Evolutionary conservation across 805 yeast genomes (phyloP).

Genomic region (Scheffersomyces lignosus): DNA sequence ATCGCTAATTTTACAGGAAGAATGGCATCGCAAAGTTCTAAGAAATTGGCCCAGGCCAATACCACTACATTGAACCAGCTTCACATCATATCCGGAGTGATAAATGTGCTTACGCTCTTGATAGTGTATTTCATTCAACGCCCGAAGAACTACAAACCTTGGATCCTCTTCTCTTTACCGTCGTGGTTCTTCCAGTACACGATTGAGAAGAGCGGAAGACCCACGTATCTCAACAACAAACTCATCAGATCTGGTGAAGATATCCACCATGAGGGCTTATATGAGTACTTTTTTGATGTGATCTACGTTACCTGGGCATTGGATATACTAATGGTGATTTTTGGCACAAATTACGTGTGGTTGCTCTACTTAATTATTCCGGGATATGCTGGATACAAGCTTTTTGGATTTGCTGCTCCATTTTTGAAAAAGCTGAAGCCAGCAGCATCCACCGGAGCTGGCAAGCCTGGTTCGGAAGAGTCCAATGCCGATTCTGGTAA

Average conservation of each 20-base stretch:
- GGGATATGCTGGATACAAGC: constrained; percentile 48
- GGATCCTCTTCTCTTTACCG: constrained; percentile 35
- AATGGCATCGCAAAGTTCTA: constrained; percentile 61
- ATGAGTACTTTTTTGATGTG: constrained; percentile 71
- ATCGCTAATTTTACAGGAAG: no score
- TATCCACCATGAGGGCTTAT: constrained; percentile 59
- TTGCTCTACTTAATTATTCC: constrained; percentile 53
- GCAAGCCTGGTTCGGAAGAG: no score
- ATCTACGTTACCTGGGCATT: constrained; percentile 63
- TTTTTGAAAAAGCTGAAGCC: constrained; percentile 10
- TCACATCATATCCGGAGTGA: constrained; percentile 29
- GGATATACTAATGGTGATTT: constrained; percentile 50
- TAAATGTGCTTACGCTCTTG: constrained; percentile 43
- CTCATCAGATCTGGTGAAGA: constrained; percentile 60
- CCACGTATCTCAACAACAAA: constrained; percentile 46
- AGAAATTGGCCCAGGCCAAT: constrained; percentile 51
- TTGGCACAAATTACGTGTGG: constrained; percentile 66
- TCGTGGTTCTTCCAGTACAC: constrained; percentile 47
- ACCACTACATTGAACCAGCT: constrained; percentile 38
- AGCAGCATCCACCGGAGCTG: neutral
- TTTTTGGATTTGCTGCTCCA: constrained; percentile 35
- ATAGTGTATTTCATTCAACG: constrained; percentile 38
- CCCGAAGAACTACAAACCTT: constrained; percentile 46
- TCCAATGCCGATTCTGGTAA: constrained; percentile 8
- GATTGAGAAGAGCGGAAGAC: constrained; percentile 63